A percentile compares a stretch with the other conserved stretches of the same genome.
Conservation (phyloP, 768 basidiomycete species). For the Russula sp. region DNA sequence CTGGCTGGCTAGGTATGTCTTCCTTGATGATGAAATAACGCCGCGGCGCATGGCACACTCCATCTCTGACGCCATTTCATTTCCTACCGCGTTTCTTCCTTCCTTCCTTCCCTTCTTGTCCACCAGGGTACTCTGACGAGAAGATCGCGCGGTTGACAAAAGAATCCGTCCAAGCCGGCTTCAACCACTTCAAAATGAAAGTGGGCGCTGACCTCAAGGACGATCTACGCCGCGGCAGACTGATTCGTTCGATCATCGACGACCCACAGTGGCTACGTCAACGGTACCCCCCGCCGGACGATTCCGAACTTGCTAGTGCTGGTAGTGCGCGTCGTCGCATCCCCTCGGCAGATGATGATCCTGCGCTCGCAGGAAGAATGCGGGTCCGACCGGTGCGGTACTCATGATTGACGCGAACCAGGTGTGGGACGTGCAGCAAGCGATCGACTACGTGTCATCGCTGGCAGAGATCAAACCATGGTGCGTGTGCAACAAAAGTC, state of each 20-base stretch:
- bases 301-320: conserved; percentile 38
- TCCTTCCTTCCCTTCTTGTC: too few species aligned
- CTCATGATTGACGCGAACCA: conserved; percentile 98
- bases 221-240: conserved; percentile 81
- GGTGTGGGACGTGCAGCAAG: conserved; percentile 91
- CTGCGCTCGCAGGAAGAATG: conserved; percentile 80
- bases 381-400: conserved; percentile 89
- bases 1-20: conserved; percentile 76
- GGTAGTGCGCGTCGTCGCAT: conserved; percentile 48
- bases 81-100: not conserved
- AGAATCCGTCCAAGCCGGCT: conserved; percentile 80
- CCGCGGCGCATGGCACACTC: not conserved
- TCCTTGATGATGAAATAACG: not conserved
- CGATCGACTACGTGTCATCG: conserved; percentile 85
- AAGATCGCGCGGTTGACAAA: conserved; percentile 84
- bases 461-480: conserved; percentile 83
- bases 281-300: conserved; percentile 57
- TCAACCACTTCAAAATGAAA: conserved; percentile 99
- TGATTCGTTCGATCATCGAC: conserved; percentile 95
- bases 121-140: conserved; percentile 81
- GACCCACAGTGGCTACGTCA: conserved; percentile 61
- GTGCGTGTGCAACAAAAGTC: conserved; percentile 41
- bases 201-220: conserved; percentile 81
- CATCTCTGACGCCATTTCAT: conserved; percentile 3
- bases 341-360: conserved; percentile 45